Percentiles rank a stretch among this genome's conserved stretches.
Evolutionary conservation across 1,284 basidiomycete genomes (phyloP).

Genomic region (Microbotryomycetes sp.): DNA sequence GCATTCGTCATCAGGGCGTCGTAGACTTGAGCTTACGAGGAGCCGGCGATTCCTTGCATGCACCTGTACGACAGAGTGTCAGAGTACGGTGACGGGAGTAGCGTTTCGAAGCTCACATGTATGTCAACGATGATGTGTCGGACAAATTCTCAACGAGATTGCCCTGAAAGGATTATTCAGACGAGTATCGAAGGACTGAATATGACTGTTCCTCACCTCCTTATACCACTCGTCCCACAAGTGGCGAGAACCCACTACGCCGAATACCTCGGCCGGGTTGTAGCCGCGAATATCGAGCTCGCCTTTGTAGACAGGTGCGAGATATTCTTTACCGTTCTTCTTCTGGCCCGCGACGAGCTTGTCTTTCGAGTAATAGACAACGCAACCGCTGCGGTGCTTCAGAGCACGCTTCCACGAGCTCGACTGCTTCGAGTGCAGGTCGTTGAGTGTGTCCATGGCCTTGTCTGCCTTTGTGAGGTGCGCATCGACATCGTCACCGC

Average conservation of each 20-base stretch:
- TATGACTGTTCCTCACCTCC: not conserved
- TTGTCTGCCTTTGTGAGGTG: conserved; percentile 9
- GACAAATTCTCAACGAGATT: conserved; percentile 35
- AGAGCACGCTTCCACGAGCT: conserved; percentile 23
- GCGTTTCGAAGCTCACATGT: conserved; percentile 27
- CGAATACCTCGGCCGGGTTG: conserved; percentile 33
- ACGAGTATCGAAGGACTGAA: not conserved
- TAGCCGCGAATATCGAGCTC: conserved; percentile 33
- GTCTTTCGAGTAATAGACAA: conserved; percentile 25
- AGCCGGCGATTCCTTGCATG: conserved; percentile 34
- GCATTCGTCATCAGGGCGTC: not conserved
- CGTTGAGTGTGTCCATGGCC: conserved; percentile 19
- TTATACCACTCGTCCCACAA: conserved; percentile 36
- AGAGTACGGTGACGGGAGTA: too few relatives aligned
- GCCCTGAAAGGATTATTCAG: conserved; percentile 21
- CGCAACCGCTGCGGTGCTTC: conserved; percentile 19
- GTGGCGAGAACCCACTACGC: conserved; percentile 33
- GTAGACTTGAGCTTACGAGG: conserved; percentile 8
- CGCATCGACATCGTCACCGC: conserved; percentile 3
- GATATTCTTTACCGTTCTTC: conserved; percentile 8
- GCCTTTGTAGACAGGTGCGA: conserved; percentile 27
- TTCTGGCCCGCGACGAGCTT: conserved; percentile 14
- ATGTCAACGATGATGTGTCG: conserved; percentile 34
- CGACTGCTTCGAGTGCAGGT: conserved; percentile 10
- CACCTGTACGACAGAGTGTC: conserved; percentile 1